Base-by-base conservation (phyloP, 495 filamentous ascomycete species). In the Neurospora sp. region DNA sequence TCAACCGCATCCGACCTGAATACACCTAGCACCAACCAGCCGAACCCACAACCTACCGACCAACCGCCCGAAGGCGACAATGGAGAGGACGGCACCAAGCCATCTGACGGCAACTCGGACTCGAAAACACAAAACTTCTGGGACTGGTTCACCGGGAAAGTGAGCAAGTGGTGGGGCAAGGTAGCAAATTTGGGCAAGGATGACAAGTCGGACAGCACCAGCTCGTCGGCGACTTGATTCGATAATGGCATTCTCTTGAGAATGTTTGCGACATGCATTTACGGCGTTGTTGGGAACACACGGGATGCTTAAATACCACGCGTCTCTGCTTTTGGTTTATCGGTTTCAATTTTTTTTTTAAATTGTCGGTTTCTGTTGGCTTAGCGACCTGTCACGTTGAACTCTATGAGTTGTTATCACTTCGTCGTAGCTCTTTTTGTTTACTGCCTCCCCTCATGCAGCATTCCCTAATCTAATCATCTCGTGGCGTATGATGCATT, bases 131-230 rank as follows among this genome's bases (percentile, higher is more conserved):
- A 80, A 61, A 71, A 76, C 1, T 86, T 84, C 69, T 85, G 83
- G 85, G 78, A 85, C 38, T 88, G 86, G 87, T 78, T 87, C 38
- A 83, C 80, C 18, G 83, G 81, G 14, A 83, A 86, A 75, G 75
- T 87, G 2, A 76, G 82, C 53, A 76, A 81, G 20, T 75, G 84
- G 61, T 81, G 85, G 75, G 81, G 79, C 6, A 78, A 82, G 44
- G 75, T 86, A 7, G 78, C 76, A 4, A 79, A 80, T 9, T 6
- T 70, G n/a, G 65, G 65, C 7, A 20, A 73, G 40, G 70, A 70
- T 68, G 69, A 44, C 7, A 70, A 61, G 6, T 53, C 38, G 6
- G 70, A 42, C 12, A 44, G 53, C 16, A 41, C 48, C 6, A 37
- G 16, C 53, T 65, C 53, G 12, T 35, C 53, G 16, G 6, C 53